These are phyloP conservation scores for Effrenium voratum DNA, from an alignment of 73 alveolate species.

Conservation along the genomic window DNA sequence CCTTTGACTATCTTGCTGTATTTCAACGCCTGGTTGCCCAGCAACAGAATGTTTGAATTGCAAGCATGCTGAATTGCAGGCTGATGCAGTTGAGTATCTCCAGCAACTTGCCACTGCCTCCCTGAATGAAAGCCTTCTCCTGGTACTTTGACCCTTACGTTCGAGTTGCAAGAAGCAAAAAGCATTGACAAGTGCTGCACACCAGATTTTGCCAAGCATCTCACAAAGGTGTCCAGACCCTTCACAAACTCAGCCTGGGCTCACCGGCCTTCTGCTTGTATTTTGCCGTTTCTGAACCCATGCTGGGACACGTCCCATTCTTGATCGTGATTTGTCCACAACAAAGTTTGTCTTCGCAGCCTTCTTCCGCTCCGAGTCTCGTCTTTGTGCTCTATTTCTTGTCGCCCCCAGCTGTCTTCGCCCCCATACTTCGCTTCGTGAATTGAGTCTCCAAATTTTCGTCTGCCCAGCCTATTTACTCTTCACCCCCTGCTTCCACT, in stretches of 20 bases:
- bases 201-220: not conserved
- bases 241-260: slow-evolving; percentile 30
- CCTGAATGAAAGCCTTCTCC: slow-evolving; percentile 55
- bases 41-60: not conserved
- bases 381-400: too few relatives aligned
- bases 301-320: too few relatives aligned
- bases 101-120: slow-evolving; percentile 65
- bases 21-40: not conserved
- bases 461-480: too few relatives aligned
- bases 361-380: too few relatives aligned
- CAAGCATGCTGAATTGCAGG: not conserved
- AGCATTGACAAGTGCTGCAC: not conserved
- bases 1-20: not conserved
- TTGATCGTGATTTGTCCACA: too few relatives aligned
- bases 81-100: slow-evolving; percentile 9
- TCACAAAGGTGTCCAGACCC: slow-evolving; percentile 59
- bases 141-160: slow-evolving; percentile 54
- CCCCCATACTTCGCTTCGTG: too few relatives aligned
- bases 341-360: too few relatives aligned
- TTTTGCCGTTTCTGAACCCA: too few relatives aligned
- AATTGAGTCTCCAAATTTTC: too few relatives aligned
- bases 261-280: too few relatives aligned
- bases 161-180: not conserved
- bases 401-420: too few relatives aligned
- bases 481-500: too few relatives aligned